Percentiles rank a stretch among this genome's conserved stretches.
Evolutionary conservation across 1,139 yeast genomes (phyloP).

Genomic region (Blastobotrys elegans): DNA sequence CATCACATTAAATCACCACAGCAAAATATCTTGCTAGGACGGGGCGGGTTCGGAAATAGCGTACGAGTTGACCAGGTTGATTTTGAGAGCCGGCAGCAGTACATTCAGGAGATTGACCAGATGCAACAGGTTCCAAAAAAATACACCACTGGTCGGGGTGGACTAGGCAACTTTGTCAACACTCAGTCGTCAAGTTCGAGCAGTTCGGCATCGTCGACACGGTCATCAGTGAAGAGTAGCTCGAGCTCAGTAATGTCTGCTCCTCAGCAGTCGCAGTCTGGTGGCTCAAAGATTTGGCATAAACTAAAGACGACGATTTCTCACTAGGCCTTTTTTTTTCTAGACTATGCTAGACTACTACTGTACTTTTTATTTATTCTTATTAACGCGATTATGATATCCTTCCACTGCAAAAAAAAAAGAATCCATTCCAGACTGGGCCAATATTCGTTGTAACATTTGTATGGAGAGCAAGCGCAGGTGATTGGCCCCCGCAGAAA

Average conservation of each 20-base stretch:
- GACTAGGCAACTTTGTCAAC: slow-evolving; percentile 33
- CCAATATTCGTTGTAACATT: no score
- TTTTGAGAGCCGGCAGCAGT: slow-evolving; percentile 33
- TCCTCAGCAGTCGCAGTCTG: not conserved
- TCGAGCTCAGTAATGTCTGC: not conserved
- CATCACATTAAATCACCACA: slow-evolving; percentile 34
- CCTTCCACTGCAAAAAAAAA: no score
- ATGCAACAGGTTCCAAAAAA: slow-evolving; percentile 32
- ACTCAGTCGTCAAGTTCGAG: slow-evolving; percentile 1
- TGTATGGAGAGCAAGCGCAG: no score
- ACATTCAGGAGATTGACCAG: slow-evolving; percentile 32
- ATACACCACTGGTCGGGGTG: slow-evolving; percentile 38
- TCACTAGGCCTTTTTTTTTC: slow-evolving; percentile 11
- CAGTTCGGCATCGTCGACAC: not conserved
- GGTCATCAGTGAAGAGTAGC: slow-evolving; percentile 3
- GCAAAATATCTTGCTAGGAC: slow-evolving; percentile 35
- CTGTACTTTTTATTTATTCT: not conserved
- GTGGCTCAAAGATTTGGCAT: slow-evolving; percentile 22
- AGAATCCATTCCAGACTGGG: no score
- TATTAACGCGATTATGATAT: no score
- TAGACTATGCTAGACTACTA: not conserved
- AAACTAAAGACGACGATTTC: slow-evolving; percentile 28
- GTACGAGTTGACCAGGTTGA: slow-evolving; percentile 31
- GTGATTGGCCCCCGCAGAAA: no score
- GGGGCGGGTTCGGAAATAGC: slow-evolving; percentile 38